Evolutionary conservation across 1,139 yeast species (phyloP).

Genomic region (Lodderomyces metapsilosis): DNA sequence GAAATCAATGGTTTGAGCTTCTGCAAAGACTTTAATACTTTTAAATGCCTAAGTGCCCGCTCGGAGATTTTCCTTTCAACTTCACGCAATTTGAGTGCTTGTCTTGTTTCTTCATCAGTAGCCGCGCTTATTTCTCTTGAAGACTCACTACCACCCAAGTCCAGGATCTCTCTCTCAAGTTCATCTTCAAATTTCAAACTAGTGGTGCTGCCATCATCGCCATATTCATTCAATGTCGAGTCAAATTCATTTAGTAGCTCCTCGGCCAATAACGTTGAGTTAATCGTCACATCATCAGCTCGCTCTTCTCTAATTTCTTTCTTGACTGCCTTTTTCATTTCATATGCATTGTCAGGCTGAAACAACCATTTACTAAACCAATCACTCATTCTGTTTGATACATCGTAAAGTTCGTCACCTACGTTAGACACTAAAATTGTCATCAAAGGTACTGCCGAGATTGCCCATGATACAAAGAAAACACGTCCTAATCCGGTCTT

Average conservation of each 20-base stretch:
- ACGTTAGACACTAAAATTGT: conserved; percentile 72
- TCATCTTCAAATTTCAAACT: neutral
- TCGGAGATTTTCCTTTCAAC: conserved; percentile 8
- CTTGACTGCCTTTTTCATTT: conserved; percentile 4
- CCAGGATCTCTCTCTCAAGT: neutral
- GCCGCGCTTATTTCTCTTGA: neutral
- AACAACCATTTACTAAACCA: conserved; percentile 17
- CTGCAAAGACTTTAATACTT: conserved; percentile 20
- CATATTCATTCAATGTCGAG: conserved; percentile 6
- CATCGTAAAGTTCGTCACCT: conserved; percentile 58
- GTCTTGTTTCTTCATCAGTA: no score
- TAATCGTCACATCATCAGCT: conserved; percentile 16
- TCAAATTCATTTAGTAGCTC: conserved; percentile 12
- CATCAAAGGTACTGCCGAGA: conserved; percentile 83
- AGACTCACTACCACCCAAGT: neutral
- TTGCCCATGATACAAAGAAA: conserved; percentile 76
- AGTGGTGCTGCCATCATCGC: neutral
- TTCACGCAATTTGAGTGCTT: neutral
- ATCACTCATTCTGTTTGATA: conserved; percentile 20
- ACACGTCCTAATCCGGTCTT: conserved; percentile 61
- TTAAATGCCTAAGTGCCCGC: conserved; percentile 17
- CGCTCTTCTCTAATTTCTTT: conserved; percentile 14
- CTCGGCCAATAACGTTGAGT: conserved; percentile 8
- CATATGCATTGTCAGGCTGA: conserved; percentile 11
- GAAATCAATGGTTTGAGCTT: conserved; percentile 27